Conservation (phyloP, 495 filamentous ascomycete species). For the Rhypophila decipiens region DNA sequence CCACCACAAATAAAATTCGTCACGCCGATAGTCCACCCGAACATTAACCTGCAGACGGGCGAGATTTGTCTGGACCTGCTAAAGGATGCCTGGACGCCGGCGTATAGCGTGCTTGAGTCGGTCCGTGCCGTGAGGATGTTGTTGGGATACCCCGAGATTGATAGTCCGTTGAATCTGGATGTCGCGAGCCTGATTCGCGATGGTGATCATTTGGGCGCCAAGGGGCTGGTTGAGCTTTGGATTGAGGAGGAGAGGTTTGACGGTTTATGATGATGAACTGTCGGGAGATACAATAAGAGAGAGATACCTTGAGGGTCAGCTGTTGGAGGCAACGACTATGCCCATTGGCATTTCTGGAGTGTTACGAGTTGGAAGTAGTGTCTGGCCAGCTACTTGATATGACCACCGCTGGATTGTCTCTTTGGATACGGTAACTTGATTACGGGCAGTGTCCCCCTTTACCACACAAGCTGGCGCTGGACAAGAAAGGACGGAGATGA, state of each 20-base stretch:
- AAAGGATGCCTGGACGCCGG: conserved; percentile 73
- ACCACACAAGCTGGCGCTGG: too few species aligned
- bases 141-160: conserved; percentile 66
- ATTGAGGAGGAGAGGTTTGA: conserved; percentile 48
- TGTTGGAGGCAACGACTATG: too few species aligned
- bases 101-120: conserved; percentile 72
- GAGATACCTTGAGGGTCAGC: too few species aligned
- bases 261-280: conserved; percentile 21
- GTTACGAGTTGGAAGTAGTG: too few species aligned
- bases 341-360: too few species aligned
- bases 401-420: too few species aligned
- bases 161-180: conserved; percentile 86
- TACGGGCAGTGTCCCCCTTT: too few species aligned
- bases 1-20: conserved; percentile 73
- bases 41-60: conserved; percentile 73
- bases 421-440: too few species aligned
- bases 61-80: conserved; percentile 92
- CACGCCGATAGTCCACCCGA: conserved; percentile 80
- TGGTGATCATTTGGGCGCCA: conserved; percentile 70
- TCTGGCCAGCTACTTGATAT: too few species aligned
- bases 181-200: conserved; percentile 68
- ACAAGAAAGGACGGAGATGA: too few species aligned
- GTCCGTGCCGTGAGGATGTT: conserved; percentile 74
- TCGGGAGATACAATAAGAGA: too few species aligned
- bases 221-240: conserved; percentile 78